A percentile compares a stretch with the other conserved stretches of the same genome.
Conservation (phyloP, 2,329 filamentous ascomycete species). For the Xylaria sp. region DNA sequence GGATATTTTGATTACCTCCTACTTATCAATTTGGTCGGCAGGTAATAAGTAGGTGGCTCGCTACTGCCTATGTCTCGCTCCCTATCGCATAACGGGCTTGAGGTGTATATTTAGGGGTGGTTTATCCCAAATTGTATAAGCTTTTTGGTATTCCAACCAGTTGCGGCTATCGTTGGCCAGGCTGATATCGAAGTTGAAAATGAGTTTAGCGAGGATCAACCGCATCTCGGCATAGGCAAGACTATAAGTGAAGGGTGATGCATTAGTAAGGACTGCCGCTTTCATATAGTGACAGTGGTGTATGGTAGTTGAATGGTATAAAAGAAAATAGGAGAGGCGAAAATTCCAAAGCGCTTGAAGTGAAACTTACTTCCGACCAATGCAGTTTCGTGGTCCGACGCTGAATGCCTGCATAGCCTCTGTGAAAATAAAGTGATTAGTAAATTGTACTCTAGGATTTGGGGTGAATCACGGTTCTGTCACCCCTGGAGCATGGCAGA, state of each 20-base stretch:
- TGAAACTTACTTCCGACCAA: slow-evolving; percentile 54
- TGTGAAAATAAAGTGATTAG: slow-evolving; percentile 18
- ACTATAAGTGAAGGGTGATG: slow-evolving; percentile 38
- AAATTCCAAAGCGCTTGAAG: background rate
- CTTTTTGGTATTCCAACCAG: slow-evolving; percentile 49
- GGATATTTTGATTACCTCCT: too few species aligned
- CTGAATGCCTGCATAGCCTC: slow-evolving; percentile 53
- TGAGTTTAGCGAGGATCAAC: slow-evolving; percentile 52
- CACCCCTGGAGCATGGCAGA: background rate
- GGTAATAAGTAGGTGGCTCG: background rate
- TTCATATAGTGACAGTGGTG: background rate
- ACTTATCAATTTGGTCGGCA: background rate
- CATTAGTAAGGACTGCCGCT: background rate
- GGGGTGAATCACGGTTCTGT: background rate
- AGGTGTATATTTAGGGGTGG: slow-evolving; percentile 48
- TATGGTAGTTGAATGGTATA: background rate
- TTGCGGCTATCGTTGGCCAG: slow-evolving; percentile 45
- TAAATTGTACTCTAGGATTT: background rate
- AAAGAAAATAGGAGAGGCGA: background rate
- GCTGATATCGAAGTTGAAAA: slow-evolving; percentile 55
- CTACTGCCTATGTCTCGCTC: background rate
- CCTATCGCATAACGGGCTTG: slow-evolving; percentile 32
- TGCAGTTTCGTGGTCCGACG: slow-evolving; percentile 54
- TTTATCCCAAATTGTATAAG: slow-evolving; percentile 52
- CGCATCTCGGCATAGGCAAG: slow-evolving; percentile 58